Percentiles rank a stretch among this genome's conserved stretches.
phyloP scores from a whole-genome alignment of 1,284 basidiomycete species.

The Ustilago cynodontis region DNA sequence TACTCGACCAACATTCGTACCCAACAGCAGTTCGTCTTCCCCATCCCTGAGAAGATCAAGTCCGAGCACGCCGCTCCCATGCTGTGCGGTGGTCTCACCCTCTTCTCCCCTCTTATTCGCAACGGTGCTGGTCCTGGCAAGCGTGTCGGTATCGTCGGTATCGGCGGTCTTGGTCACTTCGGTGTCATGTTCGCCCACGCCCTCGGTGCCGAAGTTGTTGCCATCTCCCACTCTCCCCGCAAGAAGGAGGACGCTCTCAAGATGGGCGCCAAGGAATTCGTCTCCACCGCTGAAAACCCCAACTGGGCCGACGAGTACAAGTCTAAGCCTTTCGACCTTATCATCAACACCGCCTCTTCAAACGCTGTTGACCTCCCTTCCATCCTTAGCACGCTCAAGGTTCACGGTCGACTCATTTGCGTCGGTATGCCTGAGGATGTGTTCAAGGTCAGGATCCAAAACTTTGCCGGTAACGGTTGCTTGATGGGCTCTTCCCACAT shows the following conservation, averaged over 20 bases:
- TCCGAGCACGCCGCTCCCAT: conserved; percentile 74
- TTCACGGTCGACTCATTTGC: conserved; percentile 75
- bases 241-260: conserved; percentile 78
- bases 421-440: conserved; percentile 74
- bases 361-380: conserved; percentile 72
- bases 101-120: conserved; percentile 77
- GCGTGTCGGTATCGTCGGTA: conserved; percentile 78
- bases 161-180: conserved; percentile 68
- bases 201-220: conserved; percentile 77
- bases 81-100: conserved; percentile 78
- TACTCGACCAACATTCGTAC: conserved; percentile 78
- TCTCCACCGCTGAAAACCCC: conserved; percentile 64
- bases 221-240: conserved; percentile 76
- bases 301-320: conserved; percentile 63
- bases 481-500: conserved; percentile 74
- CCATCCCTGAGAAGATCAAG: conserved; percentile 76
- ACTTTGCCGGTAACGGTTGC: conserved; percentile 71
- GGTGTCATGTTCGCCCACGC: conserved; percentile 76
- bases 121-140: conserved; percentile 77
- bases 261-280: conserved; percentile 75
- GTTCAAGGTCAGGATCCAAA: conserved; percentile 69
- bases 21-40: conserved; percentile 79
- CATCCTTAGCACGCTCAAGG: conserved; percentile 73
- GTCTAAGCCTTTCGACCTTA: conserved; percentile 74
- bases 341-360: conserved; percentile 74